Conservation (phyloP, 2,329 filamentous ascomycete species). For the Microsporum ferrugineum region DNA sequence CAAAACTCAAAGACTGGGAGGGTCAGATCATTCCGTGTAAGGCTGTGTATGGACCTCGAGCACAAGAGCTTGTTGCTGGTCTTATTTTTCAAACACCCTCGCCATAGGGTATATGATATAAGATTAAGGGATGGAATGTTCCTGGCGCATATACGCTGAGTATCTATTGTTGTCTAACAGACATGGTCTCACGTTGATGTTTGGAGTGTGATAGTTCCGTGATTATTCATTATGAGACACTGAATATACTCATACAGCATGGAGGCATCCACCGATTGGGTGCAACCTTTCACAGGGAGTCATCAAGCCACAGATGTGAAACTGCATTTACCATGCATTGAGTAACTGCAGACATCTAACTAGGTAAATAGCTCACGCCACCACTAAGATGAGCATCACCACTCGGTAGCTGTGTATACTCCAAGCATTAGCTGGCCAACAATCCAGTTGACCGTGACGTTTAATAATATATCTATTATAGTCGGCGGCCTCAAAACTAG, state of each 20-base stretch:
- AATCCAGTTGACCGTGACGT: too few relatives aligned
- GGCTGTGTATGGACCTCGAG: constrained; percentile 30
- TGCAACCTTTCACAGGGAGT: neutral
- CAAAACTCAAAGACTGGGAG: constrained; percentile 17
- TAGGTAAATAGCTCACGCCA: too few relatives aligned
- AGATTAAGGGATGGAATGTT: neutral
- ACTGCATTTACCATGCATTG: too few relatives aligned
- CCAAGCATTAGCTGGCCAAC: too few relatives aligned
- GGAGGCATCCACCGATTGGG: neutral
- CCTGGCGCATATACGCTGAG: neutral
- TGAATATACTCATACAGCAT: neutral
- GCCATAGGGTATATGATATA: neutral
- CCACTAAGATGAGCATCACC: too few relatives aligned
- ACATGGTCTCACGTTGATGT: neutral
- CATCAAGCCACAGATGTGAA: neutral
- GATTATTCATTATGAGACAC: neutral
- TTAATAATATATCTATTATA: too few relatives aligned
- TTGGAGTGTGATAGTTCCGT: neutral
- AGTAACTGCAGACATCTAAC: too few relatives aligned
- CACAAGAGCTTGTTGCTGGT: constrained; percentile 26
- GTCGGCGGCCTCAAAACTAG: too few relatives aligned
- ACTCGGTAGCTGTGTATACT: too few relatives aligned
- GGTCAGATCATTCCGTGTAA: constrained; percentile 34
- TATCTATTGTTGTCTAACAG: neutral
- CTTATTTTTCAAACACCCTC: constrained; percentile 24